These are phyloP conservation scores for Rhododendron vialii DNA, from an alignment of 148 eudicot genomes.

Conservation along the genomic window DNA sequence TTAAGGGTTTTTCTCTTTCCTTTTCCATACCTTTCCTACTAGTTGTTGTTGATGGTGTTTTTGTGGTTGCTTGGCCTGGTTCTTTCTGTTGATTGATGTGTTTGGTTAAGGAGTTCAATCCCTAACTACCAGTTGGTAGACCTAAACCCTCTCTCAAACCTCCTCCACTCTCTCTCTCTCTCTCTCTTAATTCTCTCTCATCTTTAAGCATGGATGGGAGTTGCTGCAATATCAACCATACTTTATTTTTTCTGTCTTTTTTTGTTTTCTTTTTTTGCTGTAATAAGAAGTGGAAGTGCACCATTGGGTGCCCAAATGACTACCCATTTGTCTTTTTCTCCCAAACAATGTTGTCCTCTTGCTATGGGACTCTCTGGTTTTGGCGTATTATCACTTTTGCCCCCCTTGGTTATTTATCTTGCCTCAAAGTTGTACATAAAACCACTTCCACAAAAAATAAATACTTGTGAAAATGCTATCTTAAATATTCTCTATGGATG, in stretches of 20 bases:
- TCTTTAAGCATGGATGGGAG: conserved; percentile 27
- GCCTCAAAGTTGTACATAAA: background rate
- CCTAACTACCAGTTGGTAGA: conserved; percentile 67
- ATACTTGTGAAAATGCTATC: background rate
- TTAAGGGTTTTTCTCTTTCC: conserved; percentile 9
- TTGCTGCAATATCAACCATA: conserved; percentile 38
- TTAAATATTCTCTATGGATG: background rate
- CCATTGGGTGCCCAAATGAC: conserved; percentile 35
- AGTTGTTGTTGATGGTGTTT: conserved; percentile 13
- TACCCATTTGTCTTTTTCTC: conserved; percentile 22
- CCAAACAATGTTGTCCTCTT: conserved; percentile 17
- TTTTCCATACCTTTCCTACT: conserved; percentile 6
- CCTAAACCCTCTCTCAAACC: conserved; percentile 45
- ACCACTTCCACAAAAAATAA: background rate
- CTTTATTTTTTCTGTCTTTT: background rate
- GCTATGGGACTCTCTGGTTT: conserved; percentile 8
- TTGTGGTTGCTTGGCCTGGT: conserved; percentile 29
- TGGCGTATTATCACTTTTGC: conserved; percentile 4
- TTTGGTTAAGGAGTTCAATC: conserved; percentile 60
- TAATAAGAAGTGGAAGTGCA: conserved; percentile 9
- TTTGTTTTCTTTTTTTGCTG: background rate
- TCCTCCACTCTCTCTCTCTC: background rate
- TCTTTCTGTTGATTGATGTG: conserved; percentile 28
- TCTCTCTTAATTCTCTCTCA: conserved; percentile 16
- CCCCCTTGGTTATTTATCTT: background rate